A percentile compares a stretch with the other conserved stretches of the same genome.
Evolutionary conservation across 108 stramenopile genomes (phyloP).

Genomic region (Pseudonitzschia multiseries): DNA sequence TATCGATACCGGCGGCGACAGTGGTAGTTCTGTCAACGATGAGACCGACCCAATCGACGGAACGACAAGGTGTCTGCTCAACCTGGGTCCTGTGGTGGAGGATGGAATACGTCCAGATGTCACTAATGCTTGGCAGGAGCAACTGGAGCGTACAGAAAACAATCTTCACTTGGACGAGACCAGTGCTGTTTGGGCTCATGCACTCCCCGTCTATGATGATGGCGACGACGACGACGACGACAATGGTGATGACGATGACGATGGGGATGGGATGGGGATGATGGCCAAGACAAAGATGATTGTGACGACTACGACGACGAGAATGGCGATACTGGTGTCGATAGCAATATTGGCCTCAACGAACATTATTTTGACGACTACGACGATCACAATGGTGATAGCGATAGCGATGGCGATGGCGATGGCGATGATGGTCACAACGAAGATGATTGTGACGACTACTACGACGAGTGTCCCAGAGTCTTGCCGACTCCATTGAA

Average conservation of each 20-base stretch:
- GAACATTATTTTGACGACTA: background rate
- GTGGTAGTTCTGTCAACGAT: background rate
- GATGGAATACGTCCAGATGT: slow-evolving; percentile 1
- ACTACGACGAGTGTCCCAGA: background rate
- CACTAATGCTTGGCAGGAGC: background rate
- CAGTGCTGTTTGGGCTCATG: background rate
- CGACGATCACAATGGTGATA: no score
- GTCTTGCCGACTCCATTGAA: background rate
- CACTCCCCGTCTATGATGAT: background rate
- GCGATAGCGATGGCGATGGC: no score
- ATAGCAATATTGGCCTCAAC: background rate
- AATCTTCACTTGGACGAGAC: background rate
- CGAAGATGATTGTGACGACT: background rate
- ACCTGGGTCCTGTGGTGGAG: background rate
- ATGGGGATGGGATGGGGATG: background rate
- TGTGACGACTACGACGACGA: background rate
- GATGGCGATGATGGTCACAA: background rate
- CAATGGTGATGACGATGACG: background rate
- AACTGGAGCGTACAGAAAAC: background rate
- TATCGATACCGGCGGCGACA: background rate
- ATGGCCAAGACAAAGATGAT: background rate
- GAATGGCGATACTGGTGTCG: no score
- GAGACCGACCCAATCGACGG: background rate
- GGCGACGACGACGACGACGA: background rate
- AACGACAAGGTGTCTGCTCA: background rate